Evolutionary conservation across 768 basidiomycete species (phyloP).

Genomic region (Suillus subalutaceus): DNA sequence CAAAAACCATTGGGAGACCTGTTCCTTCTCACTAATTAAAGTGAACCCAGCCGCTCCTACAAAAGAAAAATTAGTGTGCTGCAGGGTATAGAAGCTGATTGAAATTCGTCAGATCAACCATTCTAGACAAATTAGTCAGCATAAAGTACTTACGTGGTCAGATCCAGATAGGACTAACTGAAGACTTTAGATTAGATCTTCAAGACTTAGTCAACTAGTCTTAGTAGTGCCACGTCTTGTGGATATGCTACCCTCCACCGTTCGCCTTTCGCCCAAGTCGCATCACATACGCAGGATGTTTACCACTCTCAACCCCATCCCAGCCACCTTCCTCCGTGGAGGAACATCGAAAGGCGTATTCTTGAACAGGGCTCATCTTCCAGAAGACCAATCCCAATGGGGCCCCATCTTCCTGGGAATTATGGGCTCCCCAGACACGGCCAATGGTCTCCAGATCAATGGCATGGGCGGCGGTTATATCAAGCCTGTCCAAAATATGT

Average conservation of each 20-base stretch:
- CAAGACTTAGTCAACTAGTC: not conserved
- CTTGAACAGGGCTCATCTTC: slow-evolving; percentile 56
- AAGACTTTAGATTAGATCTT: not conserved
- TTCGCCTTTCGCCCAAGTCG: not conserved
- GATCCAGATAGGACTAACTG: not conserved
- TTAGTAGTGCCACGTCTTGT: not conserved
- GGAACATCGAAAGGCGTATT: slow-evolving; percentile 83
- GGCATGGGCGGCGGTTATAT: slow-evolving; percentile 83
- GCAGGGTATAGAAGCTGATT: not conserved
- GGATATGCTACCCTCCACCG: not conserved
- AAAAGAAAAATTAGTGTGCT: slow-evolving; percentile 11
- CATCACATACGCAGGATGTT: not conserved
- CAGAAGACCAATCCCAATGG: slow-evolving; percentile 55
- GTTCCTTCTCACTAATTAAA: slow-evolving; percentile 21
- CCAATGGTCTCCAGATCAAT: slow-evolving; percentile 69
- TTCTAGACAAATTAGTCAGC: slow-evolving; percentile 2
- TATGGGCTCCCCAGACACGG: slow-evolving; percentile 84
- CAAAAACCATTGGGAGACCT: slow-evolving; percentile 27
- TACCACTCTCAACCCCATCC: slow-evolving; percentile 12
- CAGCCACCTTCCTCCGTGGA: slow-evolving; percentile 58
- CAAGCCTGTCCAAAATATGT: slow-evolving; percentile 74
- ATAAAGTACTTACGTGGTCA: not conserved
- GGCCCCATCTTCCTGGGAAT: slow-evolving; percentile 64
- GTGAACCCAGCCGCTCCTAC: slow-evolving; percentile 5
- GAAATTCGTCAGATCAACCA: slow-evolving; percentile 1